These are phyloP conservation scores for Collybiopsis luxurians DNA, from an alignment of 768 basidiomycete species.

Conservation along the genomic window DNA sequence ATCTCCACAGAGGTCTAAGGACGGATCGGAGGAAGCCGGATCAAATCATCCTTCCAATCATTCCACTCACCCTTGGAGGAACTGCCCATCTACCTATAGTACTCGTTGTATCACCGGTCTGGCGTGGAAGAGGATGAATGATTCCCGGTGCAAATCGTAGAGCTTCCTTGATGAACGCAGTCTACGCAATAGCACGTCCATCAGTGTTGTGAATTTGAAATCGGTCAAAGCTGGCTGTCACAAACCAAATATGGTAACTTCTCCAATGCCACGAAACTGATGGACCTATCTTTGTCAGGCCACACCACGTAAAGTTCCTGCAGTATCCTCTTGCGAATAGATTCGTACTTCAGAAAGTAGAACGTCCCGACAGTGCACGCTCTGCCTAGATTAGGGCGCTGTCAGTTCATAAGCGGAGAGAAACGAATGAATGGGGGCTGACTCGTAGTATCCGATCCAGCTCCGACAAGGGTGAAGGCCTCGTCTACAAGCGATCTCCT, in stretches of 20 bases:
- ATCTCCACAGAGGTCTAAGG: conserved; percentile 39
- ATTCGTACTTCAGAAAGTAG: conserved; percentile 29
- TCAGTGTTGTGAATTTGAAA: not conserved
- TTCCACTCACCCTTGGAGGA: conserved; percentile 34
- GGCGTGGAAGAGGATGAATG: conserved; percentile 34
- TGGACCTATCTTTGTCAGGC: conserved; percentile 27
- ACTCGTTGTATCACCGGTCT: conserved; percentile 29
- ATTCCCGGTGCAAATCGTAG: conserved; percentile 40
- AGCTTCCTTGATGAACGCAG: conserved; percentile 46
- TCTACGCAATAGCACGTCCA: conserved; percentile 25
- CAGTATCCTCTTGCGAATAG: conserved; percentile 22
- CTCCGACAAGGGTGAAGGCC: conserved; percentile 33
- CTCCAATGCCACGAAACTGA: conserved; percentile 30
- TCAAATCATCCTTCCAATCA: not conserved
- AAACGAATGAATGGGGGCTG: not conserved
- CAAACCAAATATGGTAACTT: conserved; percentile 42
- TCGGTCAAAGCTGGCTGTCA: not conserved
- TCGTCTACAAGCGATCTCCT: conserved; percentile 26
- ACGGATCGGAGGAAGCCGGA: not conserved
- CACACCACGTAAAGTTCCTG: conserved; percentile 33
- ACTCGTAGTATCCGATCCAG: conserved; percentile 32
- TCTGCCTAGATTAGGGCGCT: conserved; percentile 27
- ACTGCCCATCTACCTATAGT: conserved; percentile 32
- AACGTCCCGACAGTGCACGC: conserved; percentile 36
- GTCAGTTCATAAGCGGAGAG: too few species aligned